phyloP scores from a whole-genome alignment of 225 moss, liverwort and hornwort species.

The Polytrichum formosum region DNA sequence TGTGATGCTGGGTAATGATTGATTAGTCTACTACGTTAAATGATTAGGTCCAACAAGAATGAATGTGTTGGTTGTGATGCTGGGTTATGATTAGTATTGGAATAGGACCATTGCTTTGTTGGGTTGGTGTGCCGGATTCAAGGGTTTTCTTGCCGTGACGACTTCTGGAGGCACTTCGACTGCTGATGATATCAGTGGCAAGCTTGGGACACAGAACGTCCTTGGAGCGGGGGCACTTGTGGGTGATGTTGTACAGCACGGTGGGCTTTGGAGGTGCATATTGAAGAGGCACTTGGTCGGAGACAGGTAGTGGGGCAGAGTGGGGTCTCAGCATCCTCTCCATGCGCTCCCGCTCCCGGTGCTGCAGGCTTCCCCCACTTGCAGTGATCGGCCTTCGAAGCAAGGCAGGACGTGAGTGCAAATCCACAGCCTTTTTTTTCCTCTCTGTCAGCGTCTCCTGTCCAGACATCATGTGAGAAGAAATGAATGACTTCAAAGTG shows the following conservation, averaged over 20 bases:
- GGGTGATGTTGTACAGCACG: constrained; percentile 38
- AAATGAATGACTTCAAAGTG: too few relatives aligned
- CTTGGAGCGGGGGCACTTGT: constrained; percentile 5
- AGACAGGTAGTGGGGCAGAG: constrained; percentile 26
- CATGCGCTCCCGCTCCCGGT: not conserved
- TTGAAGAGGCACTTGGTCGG: constrained; percentile 34
- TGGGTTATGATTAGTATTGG: not conserved
- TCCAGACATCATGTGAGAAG: constrained; percentile 9
- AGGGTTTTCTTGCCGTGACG: not conserved
- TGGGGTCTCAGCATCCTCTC: constrained; percentile 17
- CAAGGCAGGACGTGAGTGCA: constrained; percentile 41
- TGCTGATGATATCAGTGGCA: not conserved
- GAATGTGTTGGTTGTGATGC: not conserved
- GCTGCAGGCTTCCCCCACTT: not conserved
- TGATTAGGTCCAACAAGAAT: not conserved
- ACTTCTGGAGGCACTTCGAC: not conserved
- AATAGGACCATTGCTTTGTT: not conserved
- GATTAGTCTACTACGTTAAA: not conserved
- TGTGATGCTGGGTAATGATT: not conserved
- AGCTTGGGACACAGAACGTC: constrained; percentile 1
- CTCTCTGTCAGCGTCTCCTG: constrained; percentile 43
- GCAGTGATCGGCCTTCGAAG: constrained; percentile 46
- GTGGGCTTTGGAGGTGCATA: constrained; percentile 41
- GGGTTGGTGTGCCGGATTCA: constrained; percentile 1
- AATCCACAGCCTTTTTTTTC: constrained; percentile 54